A percentile compares a stretch with the other conserved stretches of the same genome.
These are phyloP conservation scores for Fraxinus dipetala DNA, from an alignment of 305 asterid species.

Conservation along the genomic window DNA sequence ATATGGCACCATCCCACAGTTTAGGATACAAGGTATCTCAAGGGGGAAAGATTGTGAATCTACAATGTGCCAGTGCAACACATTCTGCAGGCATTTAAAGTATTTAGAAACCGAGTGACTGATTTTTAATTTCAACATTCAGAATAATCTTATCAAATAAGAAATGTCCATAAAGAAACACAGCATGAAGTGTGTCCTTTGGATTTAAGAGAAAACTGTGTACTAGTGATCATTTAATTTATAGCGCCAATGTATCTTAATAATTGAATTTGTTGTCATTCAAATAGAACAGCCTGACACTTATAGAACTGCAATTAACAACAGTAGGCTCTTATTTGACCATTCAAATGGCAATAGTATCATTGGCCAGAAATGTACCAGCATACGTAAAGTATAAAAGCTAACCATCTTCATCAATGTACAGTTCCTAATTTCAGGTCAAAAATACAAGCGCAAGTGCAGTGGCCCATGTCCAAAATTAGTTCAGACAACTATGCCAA, in stretches of 20 bases:
- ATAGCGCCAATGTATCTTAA: neutral
- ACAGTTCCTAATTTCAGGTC: neutral
- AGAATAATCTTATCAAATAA: neutral
- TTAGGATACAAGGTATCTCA: conserved; percentile 7
- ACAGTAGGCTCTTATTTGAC: neutral
- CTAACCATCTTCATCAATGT: neutral
- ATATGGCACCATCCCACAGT: too few relatives aligned
- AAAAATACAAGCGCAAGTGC: neutral
- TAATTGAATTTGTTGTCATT: neutral
- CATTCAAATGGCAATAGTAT: neutral
- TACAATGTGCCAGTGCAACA: conserved; percentile 97
- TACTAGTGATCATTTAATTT: neutral
- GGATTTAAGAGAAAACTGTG: neutral
- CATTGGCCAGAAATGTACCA: neutral
- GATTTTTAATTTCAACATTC: neutral
- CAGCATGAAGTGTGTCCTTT: neutral
- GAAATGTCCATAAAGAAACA: neutral
- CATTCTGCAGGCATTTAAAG: conserved; percentile 52
- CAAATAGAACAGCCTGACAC: neutral
- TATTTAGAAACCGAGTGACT: neutral
- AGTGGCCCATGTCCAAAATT: neutral
- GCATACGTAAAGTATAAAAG: neutral
- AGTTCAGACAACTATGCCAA: neutral
- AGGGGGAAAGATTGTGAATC: conserved; percentile 94
- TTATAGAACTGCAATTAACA: neutral